Base-by-base conservation (phyloP, 352 stramenopile species). In the Globisporangium spinosum region DNA sequence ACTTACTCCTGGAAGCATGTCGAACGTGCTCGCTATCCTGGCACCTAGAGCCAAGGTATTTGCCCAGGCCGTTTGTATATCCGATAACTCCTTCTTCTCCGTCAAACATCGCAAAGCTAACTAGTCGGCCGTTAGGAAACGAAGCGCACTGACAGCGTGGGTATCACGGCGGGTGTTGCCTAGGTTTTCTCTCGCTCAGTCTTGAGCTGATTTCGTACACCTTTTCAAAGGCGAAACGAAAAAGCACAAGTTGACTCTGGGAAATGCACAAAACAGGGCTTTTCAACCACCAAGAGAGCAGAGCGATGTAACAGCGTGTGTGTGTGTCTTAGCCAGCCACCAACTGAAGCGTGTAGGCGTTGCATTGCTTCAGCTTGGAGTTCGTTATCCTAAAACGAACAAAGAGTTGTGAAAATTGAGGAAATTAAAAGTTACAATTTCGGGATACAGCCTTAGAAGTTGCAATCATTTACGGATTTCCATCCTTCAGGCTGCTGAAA, bases 61-160 rank as follows among this genome's bases (percentile, higher is more conserved):
- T 38, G 34, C 12, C 35, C 35, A 43, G 12, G 35, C 0, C 10
- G 35, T 43, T 43, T 47, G 38, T 47, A 47, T 2, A 20, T 47
- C 4, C 13, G 10, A 43, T 43, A 15, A 47, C 4, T 47, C 13
- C 13, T 47, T 17, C 12, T 20, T 20, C 13, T 17, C 38, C 0
- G 12, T 45, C 12, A 45, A 45, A 45, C 38, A 20, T n/a, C n/a
- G n/a, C 38, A 45, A 45, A 45, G 35, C 10, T 2, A 43, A 8
- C 32, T 38, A 38, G 34, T 40, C 34, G 34, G 13, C 38, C 38
- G 38, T 56, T 13, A 27, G 13, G 7, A 38, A 59, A 40, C 54
- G 20, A 23, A 60, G 54, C 7, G 29, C 55, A 45, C 25, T 61
- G 55, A 61, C 55, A 61, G 15, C 27, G 17, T 3, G 55, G 55